Base-by-base conservation (phyloP, 2,329 filamentous ascomycete genomes). In the Fusarium sp. region DNA sequence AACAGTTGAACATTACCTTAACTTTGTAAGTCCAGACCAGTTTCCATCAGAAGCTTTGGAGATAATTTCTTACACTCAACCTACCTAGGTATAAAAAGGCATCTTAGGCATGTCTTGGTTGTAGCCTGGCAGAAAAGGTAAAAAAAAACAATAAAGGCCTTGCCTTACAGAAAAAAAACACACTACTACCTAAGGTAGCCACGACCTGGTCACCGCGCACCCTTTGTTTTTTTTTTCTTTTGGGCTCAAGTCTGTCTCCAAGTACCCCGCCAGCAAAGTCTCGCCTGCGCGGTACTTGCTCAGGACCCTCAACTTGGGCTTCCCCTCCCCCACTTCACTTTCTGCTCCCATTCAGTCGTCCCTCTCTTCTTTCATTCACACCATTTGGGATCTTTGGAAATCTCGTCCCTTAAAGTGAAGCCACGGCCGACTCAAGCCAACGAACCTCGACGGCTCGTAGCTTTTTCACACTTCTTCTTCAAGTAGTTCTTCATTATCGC, bases 271-370 rank as follows among this genome's bases (percentile, higher is more conserved):
- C 61, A n/a, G 70, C 71, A 73, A 58, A 22, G 22, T 10, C 38
- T 59, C 13, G 68, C 68, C 2, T 26, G 15, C 3, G 10, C 22
- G 59, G 44, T 72, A 73, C 71, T 33, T 74, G n/a, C 24, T 22
- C 61, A 50, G 42, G 68, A 56, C 57, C 65, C 61, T 72, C 55
- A 58, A 59, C 65, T 64, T 59, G 65, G 73, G 72, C 72, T 72
- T 71, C 75, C 74, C 75, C 72, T 73, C 75, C 75, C 75, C 75
- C 75, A 77, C 75, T 70, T 72, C 68, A 61, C 61, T 76, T 73
- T 76, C 71, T 54, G 51, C 66, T 73, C 67, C 64, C 71, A 70
- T 65, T 65, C 65, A 69, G 18, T 76, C 67, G n/a, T 76, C 67
- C 63, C 74, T 76, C 74, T 74, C 74, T 77, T 73, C 60, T 70